These are phyloP conservation scores for Jasminum sambac DNA, from an alignment of 257 asterid genomes.

Conservation along the genomic window DNA sequence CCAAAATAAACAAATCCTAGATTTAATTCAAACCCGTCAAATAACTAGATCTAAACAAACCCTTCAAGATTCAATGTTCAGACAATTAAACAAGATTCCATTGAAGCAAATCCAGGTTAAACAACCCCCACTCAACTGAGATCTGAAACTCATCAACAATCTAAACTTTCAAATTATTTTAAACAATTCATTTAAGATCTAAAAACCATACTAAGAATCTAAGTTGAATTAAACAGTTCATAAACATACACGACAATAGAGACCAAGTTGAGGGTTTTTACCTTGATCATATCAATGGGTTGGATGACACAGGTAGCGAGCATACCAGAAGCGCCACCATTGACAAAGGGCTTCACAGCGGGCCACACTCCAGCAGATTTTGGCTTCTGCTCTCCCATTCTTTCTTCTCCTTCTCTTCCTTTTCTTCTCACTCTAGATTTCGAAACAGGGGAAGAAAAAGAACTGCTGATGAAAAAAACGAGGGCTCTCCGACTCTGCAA, in stretches of 20 bases:
- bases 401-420: background rate
- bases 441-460: conserved; percentile 3
- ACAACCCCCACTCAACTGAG: background rate
- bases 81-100: background rate
- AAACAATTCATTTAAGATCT: conserved; percentile 1
- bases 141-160: background rate
- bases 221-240: background rate
- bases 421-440: conserved; percentile 14
- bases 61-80: conserved; percentile 4
- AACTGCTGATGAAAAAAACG: background rate
- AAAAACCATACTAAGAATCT: background rate
- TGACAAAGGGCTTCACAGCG: conserved; percentile 81
- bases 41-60: conserved; percentile 28
- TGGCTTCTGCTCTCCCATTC: conserved; percentile 74
- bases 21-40: background rate
- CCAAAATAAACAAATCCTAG: background rate
- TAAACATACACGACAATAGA: background rate
- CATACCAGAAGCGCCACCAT: conserved; percentile 97
- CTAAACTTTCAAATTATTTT: background rate
- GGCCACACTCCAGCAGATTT: conserved; percentile 79
- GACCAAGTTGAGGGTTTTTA: background rate
- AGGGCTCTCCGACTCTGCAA: background rate
- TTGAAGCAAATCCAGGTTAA: background rate
- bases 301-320: conserved; percentile 96
- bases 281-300: conserved; percentile 98